Evolutionary conservation across 768 basidiomycete species (phyloP).

Genomic region (Lyophyllum shimeji): DNA sequence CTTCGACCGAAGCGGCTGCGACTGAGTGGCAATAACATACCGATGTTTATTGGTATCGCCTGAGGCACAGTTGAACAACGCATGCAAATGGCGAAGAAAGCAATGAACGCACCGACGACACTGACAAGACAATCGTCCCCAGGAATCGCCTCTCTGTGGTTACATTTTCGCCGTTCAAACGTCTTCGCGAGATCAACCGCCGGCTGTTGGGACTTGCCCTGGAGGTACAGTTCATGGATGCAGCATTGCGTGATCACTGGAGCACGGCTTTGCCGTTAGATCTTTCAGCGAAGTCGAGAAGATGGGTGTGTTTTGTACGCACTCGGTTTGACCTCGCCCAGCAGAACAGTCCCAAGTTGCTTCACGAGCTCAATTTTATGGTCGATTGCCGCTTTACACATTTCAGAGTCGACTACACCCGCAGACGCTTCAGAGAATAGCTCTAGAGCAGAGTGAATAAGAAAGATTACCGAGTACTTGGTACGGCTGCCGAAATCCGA

Average conservation of each 20-base stretch:
- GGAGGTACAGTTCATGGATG: conserved; percentile 89
- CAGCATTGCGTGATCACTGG: conserved; percentile 99
- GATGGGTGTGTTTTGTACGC: conserved; percentile 33
- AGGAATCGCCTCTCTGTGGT: conserved; percentile 85
- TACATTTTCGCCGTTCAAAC: conserved; percentile 93
- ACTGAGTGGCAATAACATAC: conserved; percentile 88
- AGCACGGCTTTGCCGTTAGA: conserved; percentile 44
- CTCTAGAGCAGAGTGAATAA: background rate
- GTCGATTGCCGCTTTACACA: conserved; percentile 67
- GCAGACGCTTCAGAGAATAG: conserved; percentile 7
- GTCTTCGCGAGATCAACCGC: conserved; percentile 88
- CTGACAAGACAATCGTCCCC: conserved; percentile 81
- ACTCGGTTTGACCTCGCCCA: conserved; percentile 93
- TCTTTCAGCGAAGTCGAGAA: conserved; percentile 9
- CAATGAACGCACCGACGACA: conserved; percentile 66
- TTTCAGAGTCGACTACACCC: conserved; percentile 75
- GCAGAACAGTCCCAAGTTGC: conserved; percentile 74
- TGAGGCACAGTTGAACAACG: conserved; percentile 23
- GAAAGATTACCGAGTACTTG: conserved; percentile 75
- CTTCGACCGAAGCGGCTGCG: conserved; percentile 62
- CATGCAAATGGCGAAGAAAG: background rate
- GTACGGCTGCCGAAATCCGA: conserved; percentile 92
- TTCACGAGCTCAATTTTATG: conserved; percentile 76
- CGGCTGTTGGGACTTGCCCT: conserved; percentile 70
- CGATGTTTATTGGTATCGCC: conserved; percentile 88